Percentiles rank a stretch among this genome's conserved stretches.
Conservation (phyloP, 225 moss, liverwort and hornwort species). For the Polytrichum formosum region DNA sequence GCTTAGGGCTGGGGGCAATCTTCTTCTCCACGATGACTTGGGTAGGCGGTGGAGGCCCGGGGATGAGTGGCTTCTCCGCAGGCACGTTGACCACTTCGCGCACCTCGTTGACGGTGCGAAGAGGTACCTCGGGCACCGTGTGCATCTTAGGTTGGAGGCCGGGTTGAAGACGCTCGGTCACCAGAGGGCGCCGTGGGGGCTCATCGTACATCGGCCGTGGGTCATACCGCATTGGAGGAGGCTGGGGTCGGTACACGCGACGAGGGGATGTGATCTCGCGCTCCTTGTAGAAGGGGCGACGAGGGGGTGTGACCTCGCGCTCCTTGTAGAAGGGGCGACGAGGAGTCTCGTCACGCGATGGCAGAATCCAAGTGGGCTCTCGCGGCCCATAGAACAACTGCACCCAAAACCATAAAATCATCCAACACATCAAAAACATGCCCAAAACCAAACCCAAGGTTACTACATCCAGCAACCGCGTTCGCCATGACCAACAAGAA, state of each 20-base stretch:
- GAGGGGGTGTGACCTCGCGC: slow-evolving; percentile 16
- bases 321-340: slow-evolving; percentile 16
- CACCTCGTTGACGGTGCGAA: slow-evolving; percentile 19
- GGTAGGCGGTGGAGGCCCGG: background rate
- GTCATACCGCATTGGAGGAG: background rate
- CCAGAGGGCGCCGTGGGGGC: background rate
- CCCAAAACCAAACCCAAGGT: too few species aligned
- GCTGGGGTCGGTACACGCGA: background rate
- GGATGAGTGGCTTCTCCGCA: slow-evolving; percentile 12
- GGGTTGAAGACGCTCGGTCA: too few species aligned
- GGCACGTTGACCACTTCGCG: slow-evolving; percentile 21
- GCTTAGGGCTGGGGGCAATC: background rate
- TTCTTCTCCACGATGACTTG: slow-evolving; percentile 19
- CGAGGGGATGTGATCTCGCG: slow-evolving; percentile 26
- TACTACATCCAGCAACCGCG: too few species aligned
- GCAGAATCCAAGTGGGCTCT: slow-evolving; percentile 16
- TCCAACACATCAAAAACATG: too few species aligned
- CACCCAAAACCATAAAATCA: background rate
- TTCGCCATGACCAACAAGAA: too few species aligned
- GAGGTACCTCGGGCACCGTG: slow-evolving; percentile 6
- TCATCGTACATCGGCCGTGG: background rate
- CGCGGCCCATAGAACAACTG: slow-evolving; percentile 12
- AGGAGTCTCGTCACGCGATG: slow-evolving; percentile 20
- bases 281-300: slow-evolving; percentile 16
- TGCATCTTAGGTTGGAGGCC: too few species aligned